These are phyloP conservation scores for Actinidia polygama DNA, from an alignment of 179 eudicot species.

Conservation along the genomic window DNA sequence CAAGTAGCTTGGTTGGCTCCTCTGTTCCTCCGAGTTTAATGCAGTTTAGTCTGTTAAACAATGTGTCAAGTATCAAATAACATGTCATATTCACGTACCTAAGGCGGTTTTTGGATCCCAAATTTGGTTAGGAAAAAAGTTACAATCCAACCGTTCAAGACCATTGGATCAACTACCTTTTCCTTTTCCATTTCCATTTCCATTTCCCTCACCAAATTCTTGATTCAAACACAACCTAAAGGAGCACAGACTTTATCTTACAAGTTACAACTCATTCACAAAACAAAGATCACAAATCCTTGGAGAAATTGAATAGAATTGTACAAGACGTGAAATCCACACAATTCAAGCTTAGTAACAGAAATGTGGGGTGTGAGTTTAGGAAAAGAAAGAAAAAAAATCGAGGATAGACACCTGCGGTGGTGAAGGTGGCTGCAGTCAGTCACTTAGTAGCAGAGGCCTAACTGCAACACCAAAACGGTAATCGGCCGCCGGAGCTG, in stretches of 20 bases:
- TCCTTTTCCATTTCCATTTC: too few relatives aligned
- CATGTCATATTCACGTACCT: neutral
- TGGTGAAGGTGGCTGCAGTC: too few relatives aligned
- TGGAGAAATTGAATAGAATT: neutral
- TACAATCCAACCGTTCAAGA: too few relatives aligned
- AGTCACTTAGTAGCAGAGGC: too few relatives aligned
- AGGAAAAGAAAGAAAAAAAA: too few relatives aligned
- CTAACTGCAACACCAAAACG: too few relatives aligned
- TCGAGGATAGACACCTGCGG: too few relatives aligned
- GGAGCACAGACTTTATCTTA: neutral
- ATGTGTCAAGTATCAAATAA: neutral
- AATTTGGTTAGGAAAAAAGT: too few relatives aligned
- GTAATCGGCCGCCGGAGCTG: too few relatives aligned
- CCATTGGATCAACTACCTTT: too few relatives aligned
- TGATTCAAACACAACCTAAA: neutral
- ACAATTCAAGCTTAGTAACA: neutral
- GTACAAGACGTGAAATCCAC: neutral
- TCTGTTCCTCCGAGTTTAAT: neutral
- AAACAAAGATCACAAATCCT: neutral
- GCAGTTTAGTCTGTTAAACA: neutral
- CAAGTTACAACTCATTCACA: neutral
- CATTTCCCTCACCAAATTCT: neutral
- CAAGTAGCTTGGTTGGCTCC: neutral
- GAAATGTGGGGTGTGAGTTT: too few relatives aligned
- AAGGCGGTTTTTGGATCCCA: too few relatives aligned